Base-by-base conservation (phyloP, 2,329 filamentous ascomycete genomes). In the Cordyceps fumosorosea region DNA sequence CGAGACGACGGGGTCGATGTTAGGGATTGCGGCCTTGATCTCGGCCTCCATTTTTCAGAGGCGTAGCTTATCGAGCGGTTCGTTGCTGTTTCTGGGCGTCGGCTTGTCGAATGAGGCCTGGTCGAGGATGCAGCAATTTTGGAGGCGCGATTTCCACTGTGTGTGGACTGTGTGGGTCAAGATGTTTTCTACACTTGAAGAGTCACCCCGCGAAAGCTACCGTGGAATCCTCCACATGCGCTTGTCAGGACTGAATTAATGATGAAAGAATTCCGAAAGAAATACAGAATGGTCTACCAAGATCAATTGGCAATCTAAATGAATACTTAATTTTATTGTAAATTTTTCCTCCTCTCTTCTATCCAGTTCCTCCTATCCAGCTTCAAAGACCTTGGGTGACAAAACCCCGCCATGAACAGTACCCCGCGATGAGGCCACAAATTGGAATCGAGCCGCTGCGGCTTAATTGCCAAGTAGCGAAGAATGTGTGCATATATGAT, bases 1-100 rank as follows among this genome's bases (percentile, higher is more conserved):
- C 55, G 91, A 93, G 67, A 97, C 81, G 65, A 96, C 83, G 63
- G 89, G 90, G 77, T 97, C 93, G 68, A 97, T 90, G 72, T 89
- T 89, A 65, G 92, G 92, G 68, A 96, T 85, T 68, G 91, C 85
- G 65, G 88, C 81, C 78, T 89, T 89, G 73, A 96, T 91, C 78
- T 96, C 90, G 71, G 89, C 82, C 76, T 96, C 92, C 92, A 96
- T 96, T 66, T 64, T 76, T 44, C 14, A 52, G 6, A 12, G 14
- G 6, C 34, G 22, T n/a, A 16, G 11, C 6, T 48, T 60, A 32
- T 60, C 52, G 32, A 18, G 11, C 20, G 22, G 12, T 20, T 34
- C 34, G 45, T 24, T 51, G 12, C 3, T n/a, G 16, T 29, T 6
- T 56, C 3, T 32, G 2, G 12, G 8, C 26, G 29, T 53, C 40